Evolutionary conservation across 169 alveolate genomes (phyloP).

Genomic region (Perkinsus chesapeaki): DNA sequence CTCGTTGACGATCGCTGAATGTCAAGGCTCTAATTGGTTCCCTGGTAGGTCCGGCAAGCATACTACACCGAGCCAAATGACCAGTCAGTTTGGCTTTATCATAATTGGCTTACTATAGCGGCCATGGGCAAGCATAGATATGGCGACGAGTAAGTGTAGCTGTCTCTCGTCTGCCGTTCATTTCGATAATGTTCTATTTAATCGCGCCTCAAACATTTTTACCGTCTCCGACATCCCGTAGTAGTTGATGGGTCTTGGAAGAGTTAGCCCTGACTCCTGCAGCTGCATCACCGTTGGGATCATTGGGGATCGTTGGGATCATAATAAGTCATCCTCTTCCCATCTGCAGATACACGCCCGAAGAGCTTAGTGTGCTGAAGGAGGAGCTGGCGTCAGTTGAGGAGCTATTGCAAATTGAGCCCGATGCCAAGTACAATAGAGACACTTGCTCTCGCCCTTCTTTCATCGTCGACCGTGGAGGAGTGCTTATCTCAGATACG

Average conservation of each 20-base stretch:
- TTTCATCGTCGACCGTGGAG: background rate
- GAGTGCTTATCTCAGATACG: background rate
- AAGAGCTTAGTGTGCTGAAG: background rate
- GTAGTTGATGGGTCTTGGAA: too few relatives aligned
- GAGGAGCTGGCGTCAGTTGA: background rate
- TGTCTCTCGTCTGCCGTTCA: too few relatives aligned
- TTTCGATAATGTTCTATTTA: too few relatives aligned
- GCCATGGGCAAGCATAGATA: background rate
- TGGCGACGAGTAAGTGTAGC: background rate
- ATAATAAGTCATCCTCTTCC: too few relatives aligned
- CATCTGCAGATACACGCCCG: background rate
- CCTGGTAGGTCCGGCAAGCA: constrained; percentile 20
- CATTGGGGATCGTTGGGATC: too few relatives aligned
- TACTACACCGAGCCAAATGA: constrained; percentile 39
- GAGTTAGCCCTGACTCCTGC: too few relatives aligned
- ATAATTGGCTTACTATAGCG: constrained; percentile 19
- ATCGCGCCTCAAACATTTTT: too few relatives aligned
- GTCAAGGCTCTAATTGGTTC: background rate
- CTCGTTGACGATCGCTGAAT: background rate
- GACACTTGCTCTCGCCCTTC: background rate
- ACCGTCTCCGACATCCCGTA: too few relatives aligned
- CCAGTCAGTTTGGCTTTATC: constrained; percentile 41
- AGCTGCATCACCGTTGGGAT: too few relatives aligned
- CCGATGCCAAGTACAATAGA: background rate
- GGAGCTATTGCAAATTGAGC: background rate